phyloP scores from a whole-genome alignment of 163 green algal genomes.

The Volvox carteri region DNA sequence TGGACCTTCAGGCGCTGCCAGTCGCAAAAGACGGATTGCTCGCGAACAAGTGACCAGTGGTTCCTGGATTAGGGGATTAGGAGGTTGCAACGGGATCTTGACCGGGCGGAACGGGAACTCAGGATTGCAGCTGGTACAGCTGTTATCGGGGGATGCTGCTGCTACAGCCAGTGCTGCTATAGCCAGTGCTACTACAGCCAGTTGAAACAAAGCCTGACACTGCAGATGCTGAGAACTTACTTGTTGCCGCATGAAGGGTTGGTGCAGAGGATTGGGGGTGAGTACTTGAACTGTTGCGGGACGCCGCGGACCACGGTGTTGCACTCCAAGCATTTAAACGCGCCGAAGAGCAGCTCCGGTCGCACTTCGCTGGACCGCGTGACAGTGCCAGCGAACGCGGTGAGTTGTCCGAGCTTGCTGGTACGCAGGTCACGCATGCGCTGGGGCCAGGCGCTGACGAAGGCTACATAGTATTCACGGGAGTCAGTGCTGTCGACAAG shows the following conservation, averaged over 20 bases:
- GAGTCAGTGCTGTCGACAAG: slow-evolving; percentile 63
- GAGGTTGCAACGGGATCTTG: not conserved
- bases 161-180: too few species aligned
- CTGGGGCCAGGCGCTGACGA: slow-evolving; percentile 62
- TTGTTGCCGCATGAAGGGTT: slow-evolving; percentile 93
- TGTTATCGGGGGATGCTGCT: too few species aligned
- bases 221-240: slow-evolving; percentile 55
- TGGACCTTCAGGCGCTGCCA: slow-evolving; percentile 98
- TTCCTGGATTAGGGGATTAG: slow-evolving; percentile 62
- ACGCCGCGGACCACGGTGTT: slow-evolving; percentile 79
- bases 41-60: slow-evolving; percentile 84
- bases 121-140: too few species aligned
- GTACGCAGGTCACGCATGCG: slow-evolving; percentile 86
- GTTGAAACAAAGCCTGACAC: too few species aligned
- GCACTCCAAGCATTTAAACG: slow-evolving; percentile 95
- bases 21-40: slow-evolving; percentile 98
- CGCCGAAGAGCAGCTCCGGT: slow-evolving; percentile 93
- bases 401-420: slow-evolving; percentile 89
- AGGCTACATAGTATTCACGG: slow-evolving; percentile 54
- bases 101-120: too few species aligned
- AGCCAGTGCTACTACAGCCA: too few species aligned
- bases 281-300: slow-evolving; percentile 99
- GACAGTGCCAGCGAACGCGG: slow-evolving; percentile 92
- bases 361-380: slow-evolving; percentile 96
- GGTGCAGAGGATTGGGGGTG: slow-evolving; percentile 90